Conservation (phyloP, 768 basidiomycete species). For the Cubamyces sp. region DNA sequence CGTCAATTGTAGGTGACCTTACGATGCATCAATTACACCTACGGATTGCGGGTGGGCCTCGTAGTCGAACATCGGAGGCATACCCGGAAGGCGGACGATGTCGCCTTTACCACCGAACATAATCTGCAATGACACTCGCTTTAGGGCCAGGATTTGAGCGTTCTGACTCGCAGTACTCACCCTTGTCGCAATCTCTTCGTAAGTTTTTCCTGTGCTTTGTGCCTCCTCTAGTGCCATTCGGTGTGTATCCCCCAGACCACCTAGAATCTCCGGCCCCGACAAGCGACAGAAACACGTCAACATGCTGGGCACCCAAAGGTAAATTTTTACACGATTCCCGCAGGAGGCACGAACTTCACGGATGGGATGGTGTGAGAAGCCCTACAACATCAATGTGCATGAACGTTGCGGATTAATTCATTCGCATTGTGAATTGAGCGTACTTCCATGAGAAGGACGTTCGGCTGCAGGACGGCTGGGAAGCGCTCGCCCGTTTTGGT, state of each 20-base stretch:
- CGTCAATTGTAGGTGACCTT: too few species aligned
- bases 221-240: constrained; percentile 12
- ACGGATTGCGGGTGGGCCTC: constrained; percentile 29
- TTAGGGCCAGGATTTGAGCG: not conserved
- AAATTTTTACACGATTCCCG: constrained; percentile 18
- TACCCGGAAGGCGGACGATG: constrained; percentile 23
- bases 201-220: not conserved
- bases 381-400: too few species aligned
- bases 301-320: constrained; percentile 15
- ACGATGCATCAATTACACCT: too few species aligned
- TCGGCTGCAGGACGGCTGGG: constrained; percentile 11
- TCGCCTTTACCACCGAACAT: constrained; percentile 7
- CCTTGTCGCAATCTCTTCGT: constrained; percentile 9
- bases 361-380: constrained; percentile 2
- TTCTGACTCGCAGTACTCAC: too few species aligned
- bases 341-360: constrained; percentile 2
- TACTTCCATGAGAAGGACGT: constrained; percentile 24
- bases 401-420: not conserved
- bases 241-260: constrained; percentile 17
- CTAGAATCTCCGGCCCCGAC: constrained; percentile 20
- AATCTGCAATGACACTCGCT: not conserved
- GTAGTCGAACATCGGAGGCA: constrained; percentile 31
- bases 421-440: too few species aligned
- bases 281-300: constrained; percentile 15
- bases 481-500: constrained; percentile 5